A percentile compares a stretch with the other conserved stretches of the same genome.
Conservation (phyloP, 805 yeast species). For the Kuraishia molischiana region DNA sequence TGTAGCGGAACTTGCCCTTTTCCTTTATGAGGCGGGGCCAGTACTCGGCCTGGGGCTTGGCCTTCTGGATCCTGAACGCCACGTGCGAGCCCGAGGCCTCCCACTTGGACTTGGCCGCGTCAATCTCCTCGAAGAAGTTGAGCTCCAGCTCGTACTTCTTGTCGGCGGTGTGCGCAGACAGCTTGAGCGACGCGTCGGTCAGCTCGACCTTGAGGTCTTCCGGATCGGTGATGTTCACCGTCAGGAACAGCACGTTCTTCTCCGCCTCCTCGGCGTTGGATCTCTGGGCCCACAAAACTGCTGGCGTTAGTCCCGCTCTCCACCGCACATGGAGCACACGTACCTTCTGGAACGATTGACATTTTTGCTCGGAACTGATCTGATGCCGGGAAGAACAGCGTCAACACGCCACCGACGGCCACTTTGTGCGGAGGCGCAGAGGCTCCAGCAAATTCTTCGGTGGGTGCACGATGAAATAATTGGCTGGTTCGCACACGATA, state of each 20-base stretch:
- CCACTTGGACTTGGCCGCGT: conserved; percentile 50
- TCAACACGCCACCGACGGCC: too few relatives aligned
- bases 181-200: conserved; percentile 41
- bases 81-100: conserved; percentile 55
- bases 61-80: conserved; percentile 60
- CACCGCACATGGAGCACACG: background rate
- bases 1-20: conserved; percentile 65
- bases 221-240: conserved; percentile 67
- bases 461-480: too few relatives aligned
- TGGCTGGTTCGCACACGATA: too few relatives aligned
- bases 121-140: conserved; percentile 72
- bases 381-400: too few relatives aligned
- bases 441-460: too few relatives aligned
- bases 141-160: conserved; percentile 54
- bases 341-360: conserved; percentile 4
- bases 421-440: too few relatives aligned
- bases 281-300: conserved; percentile 95
- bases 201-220: conserved; percentile 51
- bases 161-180: conserved; percentile 34
- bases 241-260: conserved; percentile 69
- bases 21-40: conserved; percentile 96
- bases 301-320: conserved; percentile 7
- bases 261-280: conserved; percentile 62
- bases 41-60: conserved; percentile 57
- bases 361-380: too few relatives aligned